Evolutionary conservation across 1,139 yeast genomes (phyloP), one percentile per base, ranked within the genome.

Genomic region (Kodamaea alishanica): DNA sequence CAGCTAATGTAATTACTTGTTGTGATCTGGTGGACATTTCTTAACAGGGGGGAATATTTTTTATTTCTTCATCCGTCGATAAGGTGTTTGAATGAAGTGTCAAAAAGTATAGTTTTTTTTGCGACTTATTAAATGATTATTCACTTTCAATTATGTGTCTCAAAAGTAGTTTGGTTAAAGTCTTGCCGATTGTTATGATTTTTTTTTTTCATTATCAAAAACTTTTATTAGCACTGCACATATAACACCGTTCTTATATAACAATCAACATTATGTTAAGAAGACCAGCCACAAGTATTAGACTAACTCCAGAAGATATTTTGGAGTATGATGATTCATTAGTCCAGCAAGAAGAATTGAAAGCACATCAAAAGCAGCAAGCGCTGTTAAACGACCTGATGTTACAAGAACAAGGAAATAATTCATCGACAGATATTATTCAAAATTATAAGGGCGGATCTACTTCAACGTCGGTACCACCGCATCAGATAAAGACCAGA

Each of bases 261-360:
- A 15, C 11, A 6, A n/a, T 10, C 26, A 22, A 6, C 22, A 25
- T 20, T 10, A 81, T 81, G 87, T 64, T 82, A 39, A 62, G 86
- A 56, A 64, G 86, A 44, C 81, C 75, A 5, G 82, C 87, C 2
- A 81, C 88, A 0, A 70, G 79, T 1, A 81, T 81, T 39, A 71
- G 70, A 45, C 70, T 82, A 38, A 79, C 84, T 0, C 83, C 84
- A 0, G 86, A 80, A 45, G 88, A 81, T 46, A 71, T 82, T 2
- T 63, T 75, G 44, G 81, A 73, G 38, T 81, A 77, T 47, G 87
- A 81, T 45, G 84, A 80, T 41, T 38, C 47, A 7, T 30, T 42
- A 32, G 42, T 35, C 9, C 46, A 35, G 30, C 46, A 38, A 9
- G 41, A 43, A 11, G 35, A 28, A 20, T 15, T 32, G 29, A 26